A percentile compares a stretch with the other conserved stretches of the same genome.
These are phyloP conservation scores for Leucogyrophana mollusca DNA, from an alignment of 768 basidiomycete species.

Conservation along the genomic window DNA sequence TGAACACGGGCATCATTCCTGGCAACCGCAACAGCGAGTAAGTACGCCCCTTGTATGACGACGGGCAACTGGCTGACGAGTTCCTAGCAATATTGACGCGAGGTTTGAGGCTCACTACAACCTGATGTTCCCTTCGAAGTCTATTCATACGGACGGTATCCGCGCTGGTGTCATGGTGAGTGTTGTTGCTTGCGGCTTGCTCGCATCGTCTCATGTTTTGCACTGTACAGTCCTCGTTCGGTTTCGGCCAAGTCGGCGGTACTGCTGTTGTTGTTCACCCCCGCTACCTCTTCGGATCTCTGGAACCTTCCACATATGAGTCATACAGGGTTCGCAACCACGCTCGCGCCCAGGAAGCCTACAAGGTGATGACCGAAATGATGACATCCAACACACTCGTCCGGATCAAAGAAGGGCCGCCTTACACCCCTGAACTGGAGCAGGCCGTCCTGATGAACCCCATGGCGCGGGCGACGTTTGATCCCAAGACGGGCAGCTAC, in stretches of 20 bases:
- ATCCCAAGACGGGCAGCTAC: conserved; percentile 85
- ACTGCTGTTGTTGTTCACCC: conserved; percentile 87
- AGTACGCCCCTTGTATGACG: conserved; percentile 33
- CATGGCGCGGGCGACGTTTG: conserved; percentile 77
- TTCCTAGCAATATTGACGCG: conserved; percentile 87
- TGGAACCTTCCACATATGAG: conserved; percentile 76
- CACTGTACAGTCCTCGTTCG: conserved; percentile 76
- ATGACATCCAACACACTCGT: conserved; percentile 93
- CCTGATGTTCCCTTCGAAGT: conserved; percentile 96
- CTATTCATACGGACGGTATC: conserved; percentile 92
- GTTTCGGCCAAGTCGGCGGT: conserved; percentile 98
- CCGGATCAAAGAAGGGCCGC: conserved; percentile 91
- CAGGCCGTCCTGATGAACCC: conserved; percentile 88
- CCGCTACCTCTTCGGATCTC: conserved; percentile 82
- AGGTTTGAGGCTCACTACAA: conserved; percentile 86
- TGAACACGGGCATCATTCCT: conserved; percentile 84
- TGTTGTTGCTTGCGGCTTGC: conserved; percentile 3
- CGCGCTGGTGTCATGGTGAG: conserved; percentile 82
- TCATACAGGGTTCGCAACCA: conserved; percentile 72
- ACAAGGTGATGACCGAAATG: conserved; percentile 94
- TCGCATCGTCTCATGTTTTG: neutral
- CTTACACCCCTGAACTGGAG: conserved; percentile 86
- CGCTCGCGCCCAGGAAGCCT: conserved; percentile 65
- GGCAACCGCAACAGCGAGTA: conserved; percentile 97
- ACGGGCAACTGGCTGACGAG: too few species aligned